Evolutionary conservation across 768 basidiomycete species (phyloP).

Genomic region (Infundibulicybe gibba): DNA sequence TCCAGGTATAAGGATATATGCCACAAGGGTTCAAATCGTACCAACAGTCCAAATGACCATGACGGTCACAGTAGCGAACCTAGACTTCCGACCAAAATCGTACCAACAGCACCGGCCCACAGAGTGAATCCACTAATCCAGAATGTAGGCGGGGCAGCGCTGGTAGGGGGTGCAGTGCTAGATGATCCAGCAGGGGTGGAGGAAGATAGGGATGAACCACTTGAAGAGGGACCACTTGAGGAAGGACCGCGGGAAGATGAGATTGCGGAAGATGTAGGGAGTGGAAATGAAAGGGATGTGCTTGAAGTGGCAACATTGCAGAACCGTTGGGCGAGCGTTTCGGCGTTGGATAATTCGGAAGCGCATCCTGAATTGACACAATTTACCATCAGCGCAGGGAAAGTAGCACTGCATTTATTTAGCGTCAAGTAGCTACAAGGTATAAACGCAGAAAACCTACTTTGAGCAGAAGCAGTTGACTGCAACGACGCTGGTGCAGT

Average conservation of each 20-base stretch:
- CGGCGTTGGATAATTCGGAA: slow-evolving; percentile 30
- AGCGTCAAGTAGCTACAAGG: background rate
- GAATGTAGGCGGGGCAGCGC: background rate
- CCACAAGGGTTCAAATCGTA: no score
- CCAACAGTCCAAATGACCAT: no score
- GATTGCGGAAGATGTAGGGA: slow-evolving; percentile 6
- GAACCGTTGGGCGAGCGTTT: slow-evolving; percentile 44
- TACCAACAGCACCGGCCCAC: background rate
- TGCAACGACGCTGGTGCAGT: slow-evolving; percentile 40
- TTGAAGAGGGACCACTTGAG: slow-evolving; percentile 5
- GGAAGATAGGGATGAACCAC: background rate
- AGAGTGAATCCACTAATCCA: no score
- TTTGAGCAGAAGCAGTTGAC: slow-evolving; percentile 48
- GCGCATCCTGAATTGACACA: slow-evolving; percentile 36
- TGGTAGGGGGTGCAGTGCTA: background rate
- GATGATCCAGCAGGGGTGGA: background rate
- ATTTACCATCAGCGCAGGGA: slow-evolving; percentile 28
- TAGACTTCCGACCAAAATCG: background rate
- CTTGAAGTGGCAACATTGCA: slow-evolving; percentile 26
- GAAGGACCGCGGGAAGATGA: no score
- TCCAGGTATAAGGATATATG: background rate
- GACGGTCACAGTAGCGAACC: no score
- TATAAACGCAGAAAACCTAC: slow-evolving; percentile 16
- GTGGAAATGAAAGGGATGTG: slow-evolving; percentile 18
- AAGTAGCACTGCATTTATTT: slow-evolving; percentile 21